Conservation (phyloP, 495 filamentous ascomycete species). For the Aspergillus nidulans region DNA sequence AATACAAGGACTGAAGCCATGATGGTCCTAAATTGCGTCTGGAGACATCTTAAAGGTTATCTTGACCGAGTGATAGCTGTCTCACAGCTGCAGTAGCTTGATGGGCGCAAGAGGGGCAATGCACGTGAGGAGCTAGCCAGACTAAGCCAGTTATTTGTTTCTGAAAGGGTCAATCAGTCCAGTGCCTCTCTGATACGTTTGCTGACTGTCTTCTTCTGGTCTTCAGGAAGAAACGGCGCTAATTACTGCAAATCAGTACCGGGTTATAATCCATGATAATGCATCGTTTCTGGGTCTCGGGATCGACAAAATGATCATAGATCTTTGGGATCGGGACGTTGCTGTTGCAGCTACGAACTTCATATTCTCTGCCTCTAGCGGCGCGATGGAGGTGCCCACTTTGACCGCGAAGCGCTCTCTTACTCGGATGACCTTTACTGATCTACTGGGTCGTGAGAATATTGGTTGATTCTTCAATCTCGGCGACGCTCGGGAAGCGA, state of each 20-base stretch:
- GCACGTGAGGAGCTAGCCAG: too few species aligned
- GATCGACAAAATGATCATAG: slow-evolving; percentile 17
- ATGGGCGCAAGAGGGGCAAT: too few species aligned
- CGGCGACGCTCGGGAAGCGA: slow-evolving; percentile 15
- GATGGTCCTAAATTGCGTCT: too few species aligned
- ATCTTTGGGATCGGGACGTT: slow-evolving; percentile 20
- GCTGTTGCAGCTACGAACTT: slow-evolving; percentile 19
- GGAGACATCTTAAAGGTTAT: too few species aligned
- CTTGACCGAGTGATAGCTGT: too few species aligned
- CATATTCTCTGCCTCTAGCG: slow-evolving; percentile 22
- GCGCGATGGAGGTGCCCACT: slow-evolving; percentile 11
- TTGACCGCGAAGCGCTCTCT: slow-evolving; percentile 20
- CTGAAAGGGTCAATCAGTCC: too few species aligned
- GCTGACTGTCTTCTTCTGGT: slow-evolving; percentile 10
- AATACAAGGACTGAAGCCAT: slow-evolving; percentile 24
- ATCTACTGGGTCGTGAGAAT: slow-evolving; percentile 12
- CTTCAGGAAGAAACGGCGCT: slow-evolving; percentile 5
- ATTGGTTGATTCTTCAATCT: slow-evolving; percentile 17
- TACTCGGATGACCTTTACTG: slow-evolving; percentile 20
- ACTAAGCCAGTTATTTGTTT: too few species aligned
- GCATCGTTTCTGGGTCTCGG: slow-evolving; percentile 15
- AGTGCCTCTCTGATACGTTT: slow-evolving; percentile 17
- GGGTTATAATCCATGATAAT: slow-evolving; percentile 21
- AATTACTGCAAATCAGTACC: slow-evolving; percentile 14
- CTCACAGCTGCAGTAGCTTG: too few species aligned